Conservation (phyloP, 2,329 filamentous ascomycete species). For the Blastomyces silverae region DNA sequence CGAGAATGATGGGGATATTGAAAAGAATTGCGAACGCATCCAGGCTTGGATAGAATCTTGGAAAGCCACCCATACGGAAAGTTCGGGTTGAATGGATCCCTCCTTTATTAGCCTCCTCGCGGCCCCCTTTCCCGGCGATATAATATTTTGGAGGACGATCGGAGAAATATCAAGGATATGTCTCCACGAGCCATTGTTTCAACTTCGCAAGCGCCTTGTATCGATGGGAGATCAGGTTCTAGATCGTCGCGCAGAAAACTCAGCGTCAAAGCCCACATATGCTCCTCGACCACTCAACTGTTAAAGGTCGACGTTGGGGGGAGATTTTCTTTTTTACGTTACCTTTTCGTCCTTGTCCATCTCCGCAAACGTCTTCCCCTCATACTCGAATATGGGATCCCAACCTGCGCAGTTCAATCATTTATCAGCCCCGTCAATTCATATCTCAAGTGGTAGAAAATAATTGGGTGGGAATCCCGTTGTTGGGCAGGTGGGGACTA, state of each 20-base stretch:
- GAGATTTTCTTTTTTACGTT: slow-evolving; percentile 26
- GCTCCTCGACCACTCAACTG: background rate
- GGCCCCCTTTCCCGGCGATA: slow-evolving; percentile 15
- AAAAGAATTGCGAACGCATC: slow-evolving; percentile 78
- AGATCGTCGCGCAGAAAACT: slow-evolving; percentile 12
- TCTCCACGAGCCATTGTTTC: slow-evolving; percentile 65
- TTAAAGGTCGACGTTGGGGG: background rate
- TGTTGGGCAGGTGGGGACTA: slow-evolving; percentile 30
- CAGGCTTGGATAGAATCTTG: slow-evolving; percentile 75
- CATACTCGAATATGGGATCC: slow-evolving; percentile 93
- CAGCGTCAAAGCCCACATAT: background rate
- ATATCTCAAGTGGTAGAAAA: slow-evolving; percentile 2
- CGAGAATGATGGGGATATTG: slow-evolving; percentile 75
- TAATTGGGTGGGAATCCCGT: background rate
- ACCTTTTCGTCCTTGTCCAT: slow-evolving; percentile 93
- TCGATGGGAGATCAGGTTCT: slow-evolving; percentile 88
- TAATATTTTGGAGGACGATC: slow-evolving; percentile 2
- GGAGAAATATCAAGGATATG: slow-evolving; percentile 22
- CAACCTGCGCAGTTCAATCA: slow-evolving; percentile 57
- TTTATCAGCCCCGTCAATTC: slow-evolving; percentile 20
- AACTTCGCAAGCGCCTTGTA: slow-evolving; percentile 81
- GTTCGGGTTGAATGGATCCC: slow-evolving; percentile 25
- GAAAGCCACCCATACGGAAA: slow-evolving; percentile 51
- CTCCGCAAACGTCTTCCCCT: slow-evolving; percentile 88
- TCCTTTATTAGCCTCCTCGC: background rate